Base-by-base conservation (phyloP, 805 yeast species). In the Ascoidea rubescens region DNA sequence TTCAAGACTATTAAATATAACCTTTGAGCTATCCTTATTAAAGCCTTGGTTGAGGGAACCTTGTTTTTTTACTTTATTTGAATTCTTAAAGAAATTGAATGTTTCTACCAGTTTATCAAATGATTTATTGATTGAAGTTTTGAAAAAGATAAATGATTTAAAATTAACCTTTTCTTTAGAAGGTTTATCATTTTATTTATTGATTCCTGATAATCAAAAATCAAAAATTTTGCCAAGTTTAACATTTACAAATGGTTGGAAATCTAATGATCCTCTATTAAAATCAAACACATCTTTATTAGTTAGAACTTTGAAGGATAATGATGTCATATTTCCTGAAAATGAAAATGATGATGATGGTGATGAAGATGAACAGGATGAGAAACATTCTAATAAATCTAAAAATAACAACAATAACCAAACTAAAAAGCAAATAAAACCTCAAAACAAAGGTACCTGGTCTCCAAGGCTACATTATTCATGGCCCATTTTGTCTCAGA, bases 1-100 rank as follows among this genome's bases (percentile, higher is more conserved):
- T 50, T 55, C 61, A 16, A 63, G 66, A 10, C 75, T 82, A 48
- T 64, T 78, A 31, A 66, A 70, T 4, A 63, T 69, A 33, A 59
- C 85, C 44, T 63, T 87, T 4, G 79, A 76, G 30, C 69, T 90
- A 52, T 75, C 95, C 0, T 64, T 70, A 12, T 57, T 69, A 43
- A 91, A 90, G 63, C 77, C 86, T 1, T 90, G 97, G 97, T 75
- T 90, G 46, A 71, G 95, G 55, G 96, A 91, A 65, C 79, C 95
- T 4, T 73, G 87, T 46, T 72, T 86, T 59, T 86, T 73, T 60
- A 84, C 95, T 1, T 69, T 90, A 48, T 78, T 75, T 58, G 80
- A 77, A 51, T 72, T 84, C 3, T 58, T 79, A n/a, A 58, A 56
- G 54, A 45, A 50, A 31, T 47, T 52, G 16, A 44, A 51, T 1